Evolutionary conservation across 1,284 basidiomycete species (phyloP).

Genomic region (Coniophora puteana): DNA sequence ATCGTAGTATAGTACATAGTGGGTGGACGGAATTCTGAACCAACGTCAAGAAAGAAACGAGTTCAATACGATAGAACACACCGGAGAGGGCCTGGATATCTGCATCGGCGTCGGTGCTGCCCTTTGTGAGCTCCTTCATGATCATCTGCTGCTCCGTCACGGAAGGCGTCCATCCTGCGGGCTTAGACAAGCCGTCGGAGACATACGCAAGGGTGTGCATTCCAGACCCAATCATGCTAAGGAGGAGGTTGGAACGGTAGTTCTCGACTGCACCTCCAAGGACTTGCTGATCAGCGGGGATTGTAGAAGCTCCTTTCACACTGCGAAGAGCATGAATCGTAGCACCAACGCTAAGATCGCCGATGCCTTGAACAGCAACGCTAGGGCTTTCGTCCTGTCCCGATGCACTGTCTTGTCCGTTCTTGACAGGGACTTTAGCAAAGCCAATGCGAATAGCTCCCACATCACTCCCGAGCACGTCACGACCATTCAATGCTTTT

Average conservation of each 20-base stretch:
- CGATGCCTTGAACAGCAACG: constrained; percentile 71
- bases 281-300: constrained; percentile 89
- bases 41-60: too few species aligned
- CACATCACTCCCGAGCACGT: constrained; percentile 92
- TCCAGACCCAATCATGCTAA: constrained; percentile 89
- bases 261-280: constrained; percentile 89
- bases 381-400: constrained; percentile 59
- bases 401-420: constrained; percentile 62
- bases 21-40: constrained; percentile 80
- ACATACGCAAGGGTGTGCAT: constrained; percentile 58
- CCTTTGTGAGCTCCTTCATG: constrained; percentile 85
- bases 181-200: constrained; percentile 52
- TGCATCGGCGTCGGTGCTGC: constrained; percentile 72
- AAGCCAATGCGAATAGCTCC: constrained; percentile 96
- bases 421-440: constrained; percentile 92
- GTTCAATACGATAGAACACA: constrained; percentile 34
- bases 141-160: constrained; percentile 94
- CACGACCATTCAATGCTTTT: constrained; percentile 92
- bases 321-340: constrained; percentile 82
- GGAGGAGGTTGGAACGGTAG: constrained; percentile 86
- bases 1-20: constrained; percentile 94
- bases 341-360: constrained; percentile 77
- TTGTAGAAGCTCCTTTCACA: constrained; percentile 83
- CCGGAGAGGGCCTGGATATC: constrained; percentile 84
- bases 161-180: constrained; percentile 60